Evolutionary conservation across 1,139 yeast genomes (phyloP).

Genomic region (Yamadazyma triangularis): DNA sequence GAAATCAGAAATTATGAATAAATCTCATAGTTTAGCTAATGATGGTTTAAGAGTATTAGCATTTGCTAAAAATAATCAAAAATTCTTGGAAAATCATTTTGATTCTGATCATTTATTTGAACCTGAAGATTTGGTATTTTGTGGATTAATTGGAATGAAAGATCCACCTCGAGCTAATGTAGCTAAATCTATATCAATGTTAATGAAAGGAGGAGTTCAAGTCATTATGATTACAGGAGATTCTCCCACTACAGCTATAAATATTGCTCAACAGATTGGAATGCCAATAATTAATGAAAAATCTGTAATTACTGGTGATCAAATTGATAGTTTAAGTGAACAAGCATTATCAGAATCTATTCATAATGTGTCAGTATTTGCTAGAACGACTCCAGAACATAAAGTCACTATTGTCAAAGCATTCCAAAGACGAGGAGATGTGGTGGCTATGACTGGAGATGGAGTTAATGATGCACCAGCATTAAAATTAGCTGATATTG

Average conservation of each 20-base stretch:
- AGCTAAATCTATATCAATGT: slow-evolving; percentile 59
- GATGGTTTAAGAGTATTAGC: slow-evolving; percentile 88
- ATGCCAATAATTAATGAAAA: slow-evolving; percentile 70
- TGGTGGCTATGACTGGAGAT: slow-evolving; percentile 99
- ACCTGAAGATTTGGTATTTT: slow-evolving; percentile 62
- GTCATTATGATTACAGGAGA: slow-evolving; percentile 98
- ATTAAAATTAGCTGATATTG: slow-evolving; percentile 91
- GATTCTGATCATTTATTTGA: slow-evolving; percentile 18
- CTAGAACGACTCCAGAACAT: slow-evolving; percentile 96
- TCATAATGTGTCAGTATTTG: slow-evolving; percentile 83
- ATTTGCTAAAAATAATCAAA: slow-evolving; percentile 54
- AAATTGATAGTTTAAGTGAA: slow-evolving; percentile 66
- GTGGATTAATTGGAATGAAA: slow-evolving; percentile 90
- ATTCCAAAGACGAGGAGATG: slow-evolving; percentile 85
- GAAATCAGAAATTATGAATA: slow-evolving; percentile 41
- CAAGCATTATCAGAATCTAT: slow-evolving; percentile 69
- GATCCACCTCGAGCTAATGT: slow-evolving; percentile 95
- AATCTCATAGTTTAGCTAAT: slow-evolving; percentile 63
- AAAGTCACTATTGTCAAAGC: slow-evolving; percentile 90
- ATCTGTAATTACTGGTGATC: slow-evolving; percentile 80
- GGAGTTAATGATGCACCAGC: slow-evolving; percentile 99
- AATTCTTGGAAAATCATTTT: slow-evolving; percentile 15
- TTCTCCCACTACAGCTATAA: slow-evolving; percentile 85
- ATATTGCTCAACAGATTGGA: slow-evolving; percentile 89
- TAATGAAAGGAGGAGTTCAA: slow-evolving; percentile 90